Percentiles rank a stretch among this genome's conserved stretches.
phyloP scores from a whole-genome alignment of 352 stramenopile species.

The Phytophthora pseudosyringae region DNA sequence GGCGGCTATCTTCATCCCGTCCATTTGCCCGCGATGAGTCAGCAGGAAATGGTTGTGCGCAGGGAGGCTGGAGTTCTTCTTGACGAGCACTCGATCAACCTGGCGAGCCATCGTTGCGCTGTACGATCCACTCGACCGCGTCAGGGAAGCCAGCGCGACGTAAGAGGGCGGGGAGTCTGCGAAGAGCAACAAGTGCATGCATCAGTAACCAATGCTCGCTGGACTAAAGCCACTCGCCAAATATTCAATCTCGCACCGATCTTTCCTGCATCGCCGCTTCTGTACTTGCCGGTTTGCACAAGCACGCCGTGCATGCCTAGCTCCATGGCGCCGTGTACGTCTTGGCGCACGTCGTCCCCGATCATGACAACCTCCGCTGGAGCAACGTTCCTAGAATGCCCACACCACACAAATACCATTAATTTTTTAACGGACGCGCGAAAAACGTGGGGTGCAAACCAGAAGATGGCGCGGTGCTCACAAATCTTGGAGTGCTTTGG shows the following conservation, averaged over 20 bases:
- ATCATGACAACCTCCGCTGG: slow-evolving; percentile 57
- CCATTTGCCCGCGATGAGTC: no score
- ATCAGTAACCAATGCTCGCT: slow-evolving; percentile 6
- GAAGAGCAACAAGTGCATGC: neutral
- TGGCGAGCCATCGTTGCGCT: slow-evolving; percentile 2
- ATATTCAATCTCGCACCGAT: slow-evolving; percentile 13
- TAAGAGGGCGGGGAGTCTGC: slow-evolving; percentile 26
- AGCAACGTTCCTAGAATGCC: slow-evolving; percentile 32
- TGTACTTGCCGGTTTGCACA: slow-evolving; percentile 63
- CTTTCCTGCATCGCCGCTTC: slow-evolving; percentile 41
- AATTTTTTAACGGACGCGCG: neutral
- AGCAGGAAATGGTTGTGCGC: no score
- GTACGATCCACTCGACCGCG: slow-evolving; percentile 43
- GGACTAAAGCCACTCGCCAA: neutral
- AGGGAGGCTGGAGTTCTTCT: no score
- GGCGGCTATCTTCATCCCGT: no score
- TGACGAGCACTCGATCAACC: neutral
- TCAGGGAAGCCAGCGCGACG: slow-evolving; percentile 37
- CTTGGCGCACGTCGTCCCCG: slow-evolving; percentile 60
- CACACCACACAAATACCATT: neutral
- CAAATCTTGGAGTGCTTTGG: slow-evolving; percentile 52
- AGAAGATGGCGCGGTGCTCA: slow-evolving; percentile 20
- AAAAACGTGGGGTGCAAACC: neutral
- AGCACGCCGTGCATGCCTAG: slow-evolving; percentile 54
- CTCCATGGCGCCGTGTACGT: slow-evolving; percentile 51